These are phyloP conservation scores for Bidens hawaiensis DNA, from an alignment of 140 eudicot species.

Conservation along the genomic window DNA sequence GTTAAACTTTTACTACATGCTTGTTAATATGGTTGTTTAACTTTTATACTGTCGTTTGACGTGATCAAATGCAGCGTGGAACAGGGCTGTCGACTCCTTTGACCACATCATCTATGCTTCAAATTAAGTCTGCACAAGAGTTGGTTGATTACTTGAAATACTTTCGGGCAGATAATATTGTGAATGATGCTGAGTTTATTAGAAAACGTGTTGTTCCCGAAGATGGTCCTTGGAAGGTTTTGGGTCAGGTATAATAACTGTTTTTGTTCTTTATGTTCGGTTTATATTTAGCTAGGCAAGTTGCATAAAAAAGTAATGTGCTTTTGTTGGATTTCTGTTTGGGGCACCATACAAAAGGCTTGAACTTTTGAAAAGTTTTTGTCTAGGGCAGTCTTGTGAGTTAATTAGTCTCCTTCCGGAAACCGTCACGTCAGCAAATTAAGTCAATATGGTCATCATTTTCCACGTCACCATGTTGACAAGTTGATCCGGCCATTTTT, in stretches of 20 bases:
- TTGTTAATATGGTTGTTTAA: neutral
- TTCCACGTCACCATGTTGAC: neutral
- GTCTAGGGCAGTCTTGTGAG: neutral
- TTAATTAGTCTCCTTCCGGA: neutral
- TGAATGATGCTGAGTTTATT: no score
- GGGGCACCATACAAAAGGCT: neutral
- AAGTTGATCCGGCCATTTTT: neutral
- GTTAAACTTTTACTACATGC: neutral
- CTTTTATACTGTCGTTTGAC: slow-evolving; percentile 20
- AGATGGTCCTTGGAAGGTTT: slow-evolving; percentile 73
- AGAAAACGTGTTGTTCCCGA: no score
- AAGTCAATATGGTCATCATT: neutral
- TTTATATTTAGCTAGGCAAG: neutral
- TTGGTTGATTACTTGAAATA: no score
- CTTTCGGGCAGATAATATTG: no score
- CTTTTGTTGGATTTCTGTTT: neutral
- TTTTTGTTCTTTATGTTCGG: neutral
- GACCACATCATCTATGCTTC: neutral
- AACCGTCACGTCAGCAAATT: neutral
- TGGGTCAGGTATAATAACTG: slow-evolving; percentile 69
- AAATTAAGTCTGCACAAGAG: no score
- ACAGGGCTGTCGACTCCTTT: slow-evolving; percentile 97
- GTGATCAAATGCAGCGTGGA: slow-evolving; percentile 68
- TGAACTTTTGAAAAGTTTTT: neutral
- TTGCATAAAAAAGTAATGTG: neutral